These are phyloP conservation scores for Exophiala sideris DNA, from an alignment of 2,329 filamentous ascomycete species.

Conservation along the genomic window DNA sequence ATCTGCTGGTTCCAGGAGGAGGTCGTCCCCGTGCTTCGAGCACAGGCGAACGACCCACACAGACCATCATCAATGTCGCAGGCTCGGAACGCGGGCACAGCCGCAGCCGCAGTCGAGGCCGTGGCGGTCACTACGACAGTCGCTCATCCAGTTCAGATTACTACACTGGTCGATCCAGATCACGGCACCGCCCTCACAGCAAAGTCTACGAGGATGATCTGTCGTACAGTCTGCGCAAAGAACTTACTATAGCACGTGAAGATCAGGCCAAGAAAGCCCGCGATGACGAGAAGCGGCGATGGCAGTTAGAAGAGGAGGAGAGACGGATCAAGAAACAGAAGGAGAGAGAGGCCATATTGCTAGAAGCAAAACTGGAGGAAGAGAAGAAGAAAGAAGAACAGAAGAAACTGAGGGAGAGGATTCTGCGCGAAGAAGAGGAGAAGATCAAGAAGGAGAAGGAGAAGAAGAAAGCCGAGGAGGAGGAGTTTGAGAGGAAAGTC, in stretches of 20 bases:
- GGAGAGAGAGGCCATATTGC: slow-evolving; percentile 31
- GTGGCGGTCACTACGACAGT: slow-evolving; percentile 10
- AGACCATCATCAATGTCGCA: slow-evolving; percentile 23
- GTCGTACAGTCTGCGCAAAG: slow-evolving; percentile 30
- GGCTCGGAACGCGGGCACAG: slow-evolving; percentile 13
- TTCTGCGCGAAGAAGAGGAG: slow-evolving; percentile 30
- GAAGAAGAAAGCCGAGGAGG: slow-evolving; percentile 48
- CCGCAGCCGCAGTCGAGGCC: slow-evolving; percentile 17
- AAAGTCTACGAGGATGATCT: slow-evolving; percentile 33
- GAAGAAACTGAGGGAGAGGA: slow-evolving; percentile 29
- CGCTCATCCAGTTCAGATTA: slow-evolving; percentile 14
- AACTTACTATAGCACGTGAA: slow-evolving; percentile 32
- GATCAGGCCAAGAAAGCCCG: slow-evolving; percentile 35
- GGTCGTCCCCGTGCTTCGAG: slow-evolving; percentile 24
- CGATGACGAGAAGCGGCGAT: slow-evolving; percentile 23
- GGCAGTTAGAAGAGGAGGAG: slow-evolving; percentile 28
- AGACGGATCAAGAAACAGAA: slow-evolving; percentile 29
- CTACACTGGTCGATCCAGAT: slow-evolving; percentile 16
- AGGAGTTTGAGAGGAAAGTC: slow-evolving; percentile 46
- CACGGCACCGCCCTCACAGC: slow-evolving; percentile 32
- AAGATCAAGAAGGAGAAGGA: slow-evolving; percentile 48
- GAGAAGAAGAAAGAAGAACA: slow-evolving; percentile 28
- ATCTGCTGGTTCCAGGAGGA: slow-evolving; percentile 23
- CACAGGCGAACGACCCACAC: slow-evolving; percentile 21
- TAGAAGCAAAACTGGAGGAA: slow-evolving; percentile 27